Evolutionary conservation across 768 basidiomycete genomes (phyloP).

Genomic region (Roridomyces roridus): DNA sequence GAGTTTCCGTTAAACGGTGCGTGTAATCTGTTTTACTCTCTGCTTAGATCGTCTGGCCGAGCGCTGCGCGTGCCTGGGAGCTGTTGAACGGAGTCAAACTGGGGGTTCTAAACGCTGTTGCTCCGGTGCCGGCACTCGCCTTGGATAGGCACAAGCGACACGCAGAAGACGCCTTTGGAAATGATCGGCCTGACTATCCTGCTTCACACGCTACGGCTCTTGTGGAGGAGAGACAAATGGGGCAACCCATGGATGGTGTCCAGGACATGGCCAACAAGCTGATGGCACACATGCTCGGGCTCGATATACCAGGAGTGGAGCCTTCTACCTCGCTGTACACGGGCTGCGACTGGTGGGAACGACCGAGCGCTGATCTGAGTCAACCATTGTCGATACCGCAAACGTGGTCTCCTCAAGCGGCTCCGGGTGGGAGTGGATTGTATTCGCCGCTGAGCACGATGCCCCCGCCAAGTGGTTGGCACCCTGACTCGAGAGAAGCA

Average conservation of each 20-base stretch:
- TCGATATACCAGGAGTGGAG: constrained; percentile 69
- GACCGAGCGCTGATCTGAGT: constrained; percentile 37
- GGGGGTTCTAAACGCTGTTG: constrained; percentile 47
- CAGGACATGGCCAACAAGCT: constrained; percentile 69
- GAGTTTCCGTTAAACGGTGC: constrained; percentile 22
- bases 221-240: constrained; percentile 30
- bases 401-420: constrained; percentile 10
- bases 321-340: constrained; percentile 61
- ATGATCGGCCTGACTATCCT: constrained; percentile 53
- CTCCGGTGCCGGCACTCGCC: constrained; percentile 42
- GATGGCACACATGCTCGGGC: constrained; percentile 76
- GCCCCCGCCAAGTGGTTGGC: constrained; percentile 12
- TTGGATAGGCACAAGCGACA: constrained; percentile 60
- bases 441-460: constrained; percentile 10
- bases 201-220: constrained; percentile 42
- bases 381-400: constrained; percentile 21
- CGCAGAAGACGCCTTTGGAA: constrained; percentile 69
- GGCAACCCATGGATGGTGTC: constrained; percentile 48
- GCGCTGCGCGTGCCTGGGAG: constrained; percentile 68
- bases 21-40: constrained; percentile 8
- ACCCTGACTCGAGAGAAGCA: background rate
- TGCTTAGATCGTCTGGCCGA: constrained; percentile 70
- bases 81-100: constrained; percentile 72
- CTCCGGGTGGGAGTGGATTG: background rate
- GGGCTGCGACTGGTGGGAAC: constrained; percentile 75